Percentiles rank a stretch among this genome's conserved stretches.
These are phyloP conservation scores for grape (Vitis vinifera) DNA, from an alignment of 164 flowering plant species.

Conservation along the genomic window DNA sequence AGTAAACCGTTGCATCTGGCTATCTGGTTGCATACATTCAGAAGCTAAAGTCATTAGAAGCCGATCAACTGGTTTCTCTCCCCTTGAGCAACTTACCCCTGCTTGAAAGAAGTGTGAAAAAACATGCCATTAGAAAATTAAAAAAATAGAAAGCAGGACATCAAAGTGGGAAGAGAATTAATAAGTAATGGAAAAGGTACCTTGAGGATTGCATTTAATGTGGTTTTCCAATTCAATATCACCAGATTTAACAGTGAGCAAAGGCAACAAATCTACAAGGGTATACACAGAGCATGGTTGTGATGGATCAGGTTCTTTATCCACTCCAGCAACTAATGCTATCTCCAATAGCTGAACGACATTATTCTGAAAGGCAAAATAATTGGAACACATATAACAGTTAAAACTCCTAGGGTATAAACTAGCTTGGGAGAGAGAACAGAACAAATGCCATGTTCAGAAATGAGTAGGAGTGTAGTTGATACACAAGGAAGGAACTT, in stretches of 20 bases:
- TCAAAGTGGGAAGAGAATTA: not conserved
- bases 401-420: too few species aligned
- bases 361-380: slow-evolving; percentile 28
- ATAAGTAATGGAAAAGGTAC: slow-evolving; percentile 30
- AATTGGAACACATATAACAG: not conserved
- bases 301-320: slow-evolving; percentile 37
- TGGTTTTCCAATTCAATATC: slow-evolving; percentile 32
- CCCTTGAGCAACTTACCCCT: slow-evolving; percentile 61
- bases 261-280: slow-evolving; percentile 43
- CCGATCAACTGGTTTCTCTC: slow-evolving; percentile 55
- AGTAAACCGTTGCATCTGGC: slow-evolving; percentile 20
- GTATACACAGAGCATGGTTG: slow-evolving; percentile 27
- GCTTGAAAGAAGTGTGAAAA: slow-evolving; percentile 14
- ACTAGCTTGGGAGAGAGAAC: too few species aligned
- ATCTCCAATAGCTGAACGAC: slow-evolving; percentile 42
- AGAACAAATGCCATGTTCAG: too few species aligned
- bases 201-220: slow-evolving; percentile 57
- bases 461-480: too few species aligned
- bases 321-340: slow-evolving; percentile 32
- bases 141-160: not conserved
- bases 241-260: slow-evolving; percentile 22
- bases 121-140: not conserved
- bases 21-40: slow-evolving; percentile 50
- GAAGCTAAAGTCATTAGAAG: slow-evolving; percentile 60
- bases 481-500: too few species aligned